phyloP scores from a whole-genome alignment of 306 rosid species.

The Sicyos edulis region DNA sequence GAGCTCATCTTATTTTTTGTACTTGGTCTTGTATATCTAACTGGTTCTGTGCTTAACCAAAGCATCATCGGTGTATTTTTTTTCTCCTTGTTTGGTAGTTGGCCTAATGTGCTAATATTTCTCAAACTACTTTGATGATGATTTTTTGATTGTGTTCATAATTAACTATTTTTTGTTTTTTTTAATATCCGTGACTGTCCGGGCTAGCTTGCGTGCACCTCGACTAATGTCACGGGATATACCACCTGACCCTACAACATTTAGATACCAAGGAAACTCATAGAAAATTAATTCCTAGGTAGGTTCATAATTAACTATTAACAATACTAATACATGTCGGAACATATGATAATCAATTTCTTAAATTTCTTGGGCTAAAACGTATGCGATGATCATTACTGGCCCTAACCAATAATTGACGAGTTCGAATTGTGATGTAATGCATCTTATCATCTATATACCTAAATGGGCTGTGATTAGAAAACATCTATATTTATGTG shows the following conservation, averaged over 20 bases:
- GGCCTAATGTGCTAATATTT: not conserved
- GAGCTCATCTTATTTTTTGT: constrained; percentile 15
- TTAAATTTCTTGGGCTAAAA: constrained; percentile 5
- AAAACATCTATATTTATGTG: not conserved
- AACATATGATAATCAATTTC: not conserved
- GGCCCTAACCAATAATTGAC: not conserved
- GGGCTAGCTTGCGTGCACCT: no score
- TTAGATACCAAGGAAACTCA: no score
- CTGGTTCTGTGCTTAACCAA: not conserved
- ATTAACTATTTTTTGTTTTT: not conserved
- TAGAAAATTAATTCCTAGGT: no score
- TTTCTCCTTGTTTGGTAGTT: not conserved
- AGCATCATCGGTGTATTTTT: not conserved
- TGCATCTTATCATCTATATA: not conserved
- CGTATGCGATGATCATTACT: not conserved
- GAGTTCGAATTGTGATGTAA: not conserved
- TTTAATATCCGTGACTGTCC: no score
- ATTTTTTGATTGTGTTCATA: constrained; percentile 3
- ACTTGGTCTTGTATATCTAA: not conserved
- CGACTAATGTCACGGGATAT: no score
- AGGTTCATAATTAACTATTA: not conserved
- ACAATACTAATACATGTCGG: not conserved
- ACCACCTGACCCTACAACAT: no score
- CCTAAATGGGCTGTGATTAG: not conserved
- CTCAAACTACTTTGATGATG: not conserved